A percentile compares a stretch with the other conserved stretches of the same genome.
Evolutionary conservation across 805 yeast species (phyloP).

Genomic region (Ogataea pignaliae): DNA sequence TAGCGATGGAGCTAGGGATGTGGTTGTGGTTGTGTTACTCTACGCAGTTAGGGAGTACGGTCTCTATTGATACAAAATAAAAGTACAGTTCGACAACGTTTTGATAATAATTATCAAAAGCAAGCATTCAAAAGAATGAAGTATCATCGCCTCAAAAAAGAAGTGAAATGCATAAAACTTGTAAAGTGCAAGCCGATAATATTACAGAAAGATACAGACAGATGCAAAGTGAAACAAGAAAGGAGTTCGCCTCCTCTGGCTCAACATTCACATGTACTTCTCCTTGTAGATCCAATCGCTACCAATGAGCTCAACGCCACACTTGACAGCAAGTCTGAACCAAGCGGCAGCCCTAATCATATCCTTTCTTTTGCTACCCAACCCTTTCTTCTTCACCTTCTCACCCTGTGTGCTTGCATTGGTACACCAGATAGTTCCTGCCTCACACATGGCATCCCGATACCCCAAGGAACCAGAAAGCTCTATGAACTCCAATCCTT

Average conservation of each 20-base stretch:
- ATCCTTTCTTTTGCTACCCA: constrained; percentile 49
- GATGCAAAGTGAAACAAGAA: too few species aligned
- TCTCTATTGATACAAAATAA: too few species aligned
- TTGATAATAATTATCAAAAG: too few species aligned
- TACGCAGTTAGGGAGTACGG: too few species aligned
- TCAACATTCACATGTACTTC: constrained; percentile 37
- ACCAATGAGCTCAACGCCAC: constrained; percentile 59
- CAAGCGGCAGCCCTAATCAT: constrained; percentile 61
- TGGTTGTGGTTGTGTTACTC: neutral
- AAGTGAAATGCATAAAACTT: too few species aligned
- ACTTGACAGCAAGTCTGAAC: constrained; percentile 59
- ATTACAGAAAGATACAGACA: too few species aligned
- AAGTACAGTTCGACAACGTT: too few species aligned
- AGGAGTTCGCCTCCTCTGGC: too few species aligned
- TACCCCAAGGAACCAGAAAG: constrained; percentile 66
- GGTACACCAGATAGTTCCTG: constrained; percentile 64
- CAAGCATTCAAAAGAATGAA: too few species aligned
- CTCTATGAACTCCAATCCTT: constrained; percentile 57
- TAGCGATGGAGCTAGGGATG: too few species aligned
- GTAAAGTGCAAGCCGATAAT: too few species aligned
- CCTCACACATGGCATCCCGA: constrained; percentile 61
- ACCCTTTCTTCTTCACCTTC: constrained; percentile 33
- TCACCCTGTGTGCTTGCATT: neutral
- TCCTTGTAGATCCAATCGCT: constrained; percentile 74
- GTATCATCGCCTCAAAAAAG: too few species aligned